These are phyloP conservation scores for Phytopythium aichiense DNA, from an alignment of 352 stramenopile species.

Conservation along the genomic window DNA sequence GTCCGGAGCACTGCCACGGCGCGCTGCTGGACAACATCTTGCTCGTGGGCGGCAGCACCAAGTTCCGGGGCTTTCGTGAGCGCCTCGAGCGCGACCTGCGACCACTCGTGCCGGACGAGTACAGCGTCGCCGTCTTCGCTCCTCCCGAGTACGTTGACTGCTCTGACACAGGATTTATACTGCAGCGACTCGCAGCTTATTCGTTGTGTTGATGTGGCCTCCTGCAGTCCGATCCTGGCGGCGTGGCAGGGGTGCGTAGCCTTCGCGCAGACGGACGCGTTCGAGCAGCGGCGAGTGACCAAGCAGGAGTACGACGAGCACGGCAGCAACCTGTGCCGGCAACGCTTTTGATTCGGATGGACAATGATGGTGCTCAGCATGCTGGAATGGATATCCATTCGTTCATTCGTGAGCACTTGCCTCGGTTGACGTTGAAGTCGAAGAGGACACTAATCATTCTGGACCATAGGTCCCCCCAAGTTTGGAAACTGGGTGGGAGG, in stretches of 20 bases:
- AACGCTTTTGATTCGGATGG: conserved; percentile 20
- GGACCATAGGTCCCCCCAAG: conserved; percentile 11
- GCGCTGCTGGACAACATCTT: conserved; percentile 86
- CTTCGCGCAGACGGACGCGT: conserved; percentile 25
- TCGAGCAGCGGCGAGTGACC: conserved; percentile 37
- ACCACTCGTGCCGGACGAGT: conserved; percentile 50
- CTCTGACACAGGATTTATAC: conserved; percentile 4
- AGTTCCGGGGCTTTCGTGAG: conserved; percentile 79
- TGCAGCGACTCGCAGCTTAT: not conserved
- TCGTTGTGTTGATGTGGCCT: conserved; percentile 6
- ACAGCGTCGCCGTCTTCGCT: conserved; percentile 31
- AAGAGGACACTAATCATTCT: not conserved
- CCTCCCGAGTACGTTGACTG: conserved; percentile 46
- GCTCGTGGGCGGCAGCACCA: conserved; percentile 85
- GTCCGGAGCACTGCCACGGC: conserved; percentile 58
- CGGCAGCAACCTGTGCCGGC: conserved; percentile 61
- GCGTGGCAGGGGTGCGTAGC: conserved; percentile 54
- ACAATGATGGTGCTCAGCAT: too few species aligned
- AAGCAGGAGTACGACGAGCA: conserved; percentile 77
- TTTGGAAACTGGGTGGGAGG: conserved; percentile 10
- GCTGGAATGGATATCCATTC: too few species aligned
- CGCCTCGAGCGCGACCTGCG: conserved; percentile 65
- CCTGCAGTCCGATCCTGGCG: conserved; percentile 41
- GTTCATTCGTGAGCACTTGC: too few species aligned
- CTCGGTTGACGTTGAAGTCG: not conserved